Evolutionary conservation across 169 alveolate genomes (phyloP), one percentile per base, ranked within the genome.

Genomic region (Plasmodium billcollinsi): DNA sequence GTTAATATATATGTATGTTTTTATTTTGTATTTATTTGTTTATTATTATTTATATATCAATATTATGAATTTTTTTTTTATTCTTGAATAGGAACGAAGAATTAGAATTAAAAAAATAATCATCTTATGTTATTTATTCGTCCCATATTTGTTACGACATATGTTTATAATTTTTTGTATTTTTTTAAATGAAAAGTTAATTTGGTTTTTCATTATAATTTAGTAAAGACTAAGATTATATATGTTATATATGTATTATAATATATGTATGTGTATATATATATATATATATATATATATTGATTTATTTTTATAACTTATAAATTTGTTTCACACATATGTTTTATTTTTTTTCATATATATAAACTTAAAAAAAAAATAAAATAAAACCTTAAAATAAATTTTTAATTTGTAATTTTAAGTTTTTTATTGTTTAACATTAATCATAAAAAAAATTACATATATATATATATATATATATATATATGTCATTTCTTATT

Each of bases 71-170:
- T 7, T n/a, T 50, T 8, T 58, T 74, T 5, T 54, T 54, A 54
- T 54, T 54, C 18, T 54, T 54, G 15, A 74, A 29, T 50, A 74
- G 88, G 70, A 74, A 58, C 7, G 88, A 74, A 39, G 88, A 74
- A 74, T 39, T 43, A 24, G 73, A 61, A 61, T 6, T 74, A 43
- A 74, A 73, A 39, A 73, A 26, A 20, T 73, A 73, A 61, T 1
- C n/a, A 21, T 2, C 9, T 65, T 3, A 52, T 29, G 8, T n/a
- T 14, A 9, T 65, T 21, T 33, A 65, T 33, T 29, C 18, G 39
- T 3, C 62, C 45, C 29, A 15, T 6, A 14, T 69, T 45, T 69
- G 76, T 69, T 69, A 45, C n/a, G 39, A 21, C 4, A 33, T 20
- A 9, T 45, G 58, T 54, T 56, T 54, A 54, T 73, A 54, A 73